Conservation (phyloP, 352 stramenopile species). For the Phytophthora vignae region DNA sequence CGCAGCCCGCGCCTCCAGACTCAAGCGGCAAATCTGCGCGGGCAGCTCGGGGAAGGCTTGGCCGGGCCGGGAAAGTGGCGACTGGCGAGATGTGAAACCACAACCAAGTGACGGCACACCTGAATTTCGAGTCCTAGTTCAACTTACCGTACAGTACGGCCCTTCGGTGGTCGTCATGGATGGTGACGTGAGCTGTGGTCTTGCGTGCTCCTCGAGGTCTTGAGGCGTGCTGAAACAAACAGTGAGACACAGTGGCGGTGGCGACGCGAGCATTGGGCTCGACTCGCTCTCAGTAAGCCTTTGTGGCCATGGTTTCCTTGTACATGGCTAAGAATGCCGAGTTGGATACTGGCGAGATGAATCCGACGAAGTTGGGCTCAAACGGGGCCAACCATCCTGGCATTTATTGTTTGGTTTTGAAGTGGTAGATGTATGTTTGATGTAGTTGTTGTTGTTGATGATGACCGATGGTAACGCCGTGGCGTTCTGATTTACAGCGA, state of each 20-base stretch:
- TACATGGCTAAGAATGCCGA: no score
- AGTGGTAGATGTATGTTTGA: background rate
- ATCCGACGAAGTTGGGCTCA: no score
- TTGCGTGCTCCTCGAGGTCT: no score
- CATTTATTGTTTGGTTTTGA: background rate
- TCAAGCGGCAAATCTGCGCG: conserved; percentile 11
- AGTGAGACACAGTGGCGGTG: no score
- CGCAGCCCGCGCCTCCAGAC: background rate
- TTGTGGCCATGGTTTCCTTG: no score
- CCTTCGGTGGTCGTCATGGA: conserved; percentile 29
- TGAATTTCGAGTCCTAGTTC: conserved; percentile 15
- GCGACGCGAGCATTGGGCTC: no score
- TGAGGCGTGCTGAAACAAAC: no score
- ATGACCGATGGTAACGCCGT: conserved; percentile 3
- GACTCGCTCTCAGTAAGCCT: no score
- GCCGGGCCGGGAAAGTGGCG: conserved; percentile 13
- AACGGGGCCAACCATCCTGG: no score
- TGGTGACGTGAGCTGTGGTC: background rate
- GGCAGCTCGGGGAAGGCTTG: background rate
- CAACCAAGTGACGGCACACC: background rate
- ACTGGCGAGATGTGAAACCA: conserved; percentile 27
- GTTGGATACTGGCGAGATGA: no score
- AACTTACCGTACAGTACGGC: conserved; percentile 7
- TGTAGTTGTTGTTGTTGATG: background rate
- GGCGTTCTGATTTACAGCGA: conserved; percentile 8